Conservation (phyloP, 805 yeast genomes). For the Candida stauntonica region DNA sequence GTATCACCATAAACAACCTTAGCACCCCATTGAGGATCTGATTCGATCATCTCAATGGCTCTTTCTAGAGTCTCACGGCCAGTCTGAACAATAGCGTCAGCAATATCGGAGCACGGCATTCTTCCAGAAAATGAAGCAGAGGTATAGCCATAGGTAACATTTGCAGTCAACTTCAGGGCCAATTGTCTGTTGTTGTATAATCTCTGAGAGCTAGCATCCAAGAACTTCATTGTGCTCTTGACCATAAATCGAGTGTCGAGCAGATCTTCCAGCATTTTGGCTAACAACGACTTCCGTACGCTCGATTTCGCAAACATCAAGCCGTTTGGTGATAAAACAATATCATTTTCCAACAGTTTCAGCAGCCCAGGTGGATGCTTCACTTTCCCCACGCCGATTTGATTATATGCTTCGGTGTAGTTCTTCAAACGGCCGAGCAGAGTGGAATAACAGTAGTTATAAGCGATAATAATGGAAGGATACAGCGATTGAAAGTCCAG, state of each 20-base stretch:
- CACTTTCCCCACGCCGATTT: constrained; percentile 45
- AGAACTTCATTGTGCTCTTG: constrained; percentile 63
- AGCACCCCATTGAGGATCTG: constrained; percentile 65
- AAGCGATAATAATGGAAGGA: constrained; percentile 89
- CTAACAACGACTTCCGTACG: constrained; percentile 66
- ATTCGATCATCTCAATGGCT: constrained; percentile 67
- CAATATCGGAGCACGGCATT: constrained; percentile 95
- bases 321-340: constrained; percentile 84
- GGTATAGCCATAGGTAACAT: constrained; percentile 94
- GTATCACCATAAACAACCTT: constrained; percentile 97
- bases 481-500: constrained; percentile 91
- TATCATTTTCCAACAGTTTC: constrained; percentile 45
- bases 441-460: constrained; percentile 81
- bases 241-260: constrained; percentile 76
- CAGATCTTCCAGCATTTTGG: constrained; percentile 81
- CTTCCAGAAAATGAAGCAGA: constrained; percentile 94
- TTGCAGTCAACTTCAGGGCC: constrained; percentile 86
- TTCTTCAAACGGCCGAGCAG: constrained; percentile 59
- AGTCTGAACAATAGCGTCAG: constrained; percentile 89
- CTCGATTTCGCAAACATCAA: constrained; percentile 63
- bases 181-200: constrained; percentile 73
- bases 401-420: constrained; percentile 40
- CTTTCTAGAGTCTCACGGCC: constrained; percentile 80
- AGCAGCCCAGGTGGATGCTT: constrained; percentile 55
- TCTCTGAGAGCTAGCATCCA: constrained; percentile 47